Conservation (phyloP, 1,284 basidiomycete genomes). For the Puccinia coronata region DNA sequence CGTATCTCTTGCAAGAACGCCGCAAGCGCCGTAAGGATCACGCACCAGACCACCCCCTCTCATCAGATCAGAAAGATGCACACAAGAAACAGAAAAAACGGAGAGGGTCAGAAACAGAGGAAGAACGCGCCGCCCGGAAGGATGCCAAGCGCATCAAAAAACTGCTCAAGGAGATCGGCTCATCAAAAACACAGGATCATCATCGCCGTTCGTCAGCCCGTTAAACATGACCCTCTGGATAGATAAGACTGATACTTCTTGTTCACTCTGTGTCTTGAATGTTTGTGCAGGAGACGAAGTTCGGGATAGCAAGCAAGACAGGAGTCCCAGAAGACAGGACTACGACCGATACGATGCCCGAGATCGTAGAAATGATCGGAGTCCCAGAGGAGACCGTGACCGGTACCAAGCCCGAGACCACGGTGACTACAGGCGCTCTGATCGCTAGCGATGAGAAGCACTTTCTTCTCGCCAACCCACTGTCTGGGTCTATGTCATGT, state of each 20-base stretch:
- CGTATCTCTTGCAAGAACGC: constrained; percentile 64
- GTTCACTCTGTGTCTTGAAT: neutral
- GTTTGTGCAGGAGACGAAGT: neutral
- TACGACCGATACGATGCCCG: neutral
- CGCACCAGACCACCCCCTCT: constrained; percentile 38
- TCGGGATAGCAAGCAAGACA: neutral
- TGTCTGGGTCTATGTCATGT: neutral
- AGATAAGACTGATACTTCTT: neutral
- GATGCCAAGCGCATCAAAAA: constrained; percentile 51
- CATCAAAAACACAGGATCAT: neutral
- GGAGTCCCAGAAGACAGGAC: neutral
- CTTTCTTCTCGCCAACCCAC: neutral
- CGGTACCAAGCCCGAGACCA: neutral
- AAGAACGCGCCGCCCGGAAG: constrained; percentile 52
- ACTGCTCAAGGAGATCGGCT: constrained; percentile 32
- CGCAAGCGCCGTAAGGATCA: constrained; percentile 53
- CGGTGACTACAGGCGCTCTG: neutral
- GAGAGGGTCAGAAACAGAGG: constrained; percentile 54
- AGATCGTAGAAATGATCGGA: neutral
- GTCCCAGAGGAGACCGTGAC: neutral
- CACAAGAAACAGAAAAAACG: constrained; percentile 53
- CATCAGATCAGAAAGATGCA: constrained; percentile 46
- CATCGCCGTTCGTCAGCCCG: neutral
- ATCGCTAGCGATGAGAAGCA: neutral
- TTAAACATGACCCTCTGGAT: neutral